Conservation (phyloP, 352 stramenopile genomes). For the Phytophthora hybrid region DNA sequence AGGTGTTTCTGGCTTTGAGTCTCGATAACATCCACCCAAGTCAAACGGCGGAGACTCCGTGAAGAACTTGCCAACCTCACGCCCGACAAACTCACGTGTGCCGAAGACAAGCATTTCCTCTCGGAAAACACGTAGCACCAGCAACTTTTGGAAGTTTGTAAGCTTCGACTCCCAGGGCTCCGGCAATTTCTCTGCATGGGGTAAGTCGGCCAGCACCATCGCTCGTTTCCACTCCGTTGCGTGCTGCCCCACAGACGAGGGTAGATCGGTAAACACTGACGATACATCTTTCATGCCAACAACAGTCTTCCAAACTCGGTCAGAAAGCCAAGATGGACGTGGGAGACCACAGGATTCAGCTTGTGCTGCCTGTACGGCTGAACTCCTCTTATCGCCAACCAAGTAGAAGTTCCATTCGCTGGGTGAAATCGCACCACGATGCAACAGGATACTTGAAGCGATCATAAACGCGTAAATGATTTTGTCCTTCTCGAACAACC, state of each 20-base stretch:
- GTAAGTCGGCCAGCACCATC: slow-evolving; percentile 80
- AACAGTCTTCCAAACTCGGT: slow-evolving; percentile 80
- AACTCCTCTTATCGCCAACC: slow-evolving; percentile 85
- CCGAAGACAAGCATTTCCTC: slow-evolving; percentile 93
- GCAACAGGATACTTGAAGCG: slow-evolving; percentile 85
- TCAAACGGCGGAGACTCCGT: slow-evolving; percentile 94
- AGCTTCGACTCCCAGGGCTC: slow-evolving; percentile 75
- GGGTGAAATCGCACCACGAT: slow-evolving; percentile 70
- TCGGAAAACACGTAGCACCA: slow-evolving; percentile 91
- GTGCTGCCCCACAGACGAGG: slow-evolving; percentile 54
- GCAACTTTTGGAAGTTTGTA: slow-evolving; percentile 90
- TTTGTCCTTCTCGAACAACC: slow-evolving; percentile 96
- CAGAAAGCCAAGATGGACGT: slow-evolving; percentile 76
- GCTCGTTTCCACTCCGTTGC: slow-evolving; percentile 75
- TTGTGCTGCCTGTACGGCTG: slow-evolving; percentile 51
- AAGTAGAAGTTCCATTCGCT: slow-evolving; percentile 92
- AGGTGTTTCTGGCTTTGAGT: slow-evolving; percentile 92
- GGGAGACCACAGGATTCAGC: slow-evolving; percentile 41
- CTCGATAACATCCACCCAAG: slow-evolving; percentile 91
- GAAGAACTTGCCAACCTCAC: slow-evolving; percentile 86
- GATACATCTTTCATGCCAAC: slow-evolving; percentile 76
- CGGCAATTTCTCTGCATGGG: slow-evolving; percentile 78
- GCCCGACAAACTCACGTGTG: slow-evolving; percentile 85
- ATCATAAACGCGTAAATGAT: slow-evolving; percentile 96
- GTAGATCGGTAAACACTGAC: slow-evolving; percentile 55